These are phyloP conservation scores for Ramularia endophylla DNA, from an alignment of 2,329 filamentous ascomycete genomes.

Conservation along the genomic window DNA sequence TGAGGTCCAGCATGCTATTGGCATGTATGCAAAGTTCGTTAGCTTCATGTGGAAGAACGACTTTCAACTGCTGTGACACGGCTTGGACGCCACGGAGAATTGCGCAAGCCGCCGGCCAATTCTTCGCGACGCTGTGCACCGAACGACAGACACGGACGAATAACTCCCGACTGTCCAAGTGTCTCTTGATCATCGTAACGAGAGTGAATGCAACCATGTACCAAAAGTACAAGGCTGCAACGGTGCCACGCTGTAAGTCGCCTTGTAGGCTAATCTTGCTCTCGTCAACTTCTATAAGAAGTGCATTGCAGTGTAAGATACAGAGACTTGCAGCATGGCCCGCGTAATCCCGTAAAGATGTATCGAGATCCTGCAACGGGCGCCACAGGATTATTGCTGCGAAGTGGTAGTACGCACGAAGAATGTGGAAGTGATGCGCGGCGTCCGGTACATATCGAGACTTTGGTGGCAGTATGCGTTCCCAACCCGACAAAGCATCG, in stretches of 20 bases:
- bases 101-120: neutral
- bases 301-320: neutral
- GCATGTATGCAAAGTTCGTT: neutral
- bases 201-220: neutral
- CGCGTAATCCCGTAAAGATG: neutral
- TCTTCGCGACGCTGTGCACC: neutral
- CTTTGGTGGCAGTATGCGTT: neutral
- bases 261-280: neutral
- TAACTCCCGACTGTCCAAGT: neutral
- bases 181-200: neutral
- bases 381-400: neutral
- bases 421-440: neutral
- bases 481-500: neutral
- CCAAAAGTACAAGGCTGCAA: neutral
- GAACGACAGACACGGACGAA: neutral
- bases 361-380: neutral
- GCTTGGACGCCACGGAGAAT: neutral
- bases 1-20: neutral
- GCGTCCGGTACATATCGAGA: neutral
- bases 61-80: neutral
- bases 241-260: neutral
- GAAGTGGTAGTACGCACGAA: neutral
- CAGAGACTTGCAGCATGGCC: neutral
- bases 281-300: neutral
- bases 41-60: neutral